phyloP scores from a whole-genome alignment of 2,329 filamentous ascomycete genomes.

The Boeremia exigua region DNA sequence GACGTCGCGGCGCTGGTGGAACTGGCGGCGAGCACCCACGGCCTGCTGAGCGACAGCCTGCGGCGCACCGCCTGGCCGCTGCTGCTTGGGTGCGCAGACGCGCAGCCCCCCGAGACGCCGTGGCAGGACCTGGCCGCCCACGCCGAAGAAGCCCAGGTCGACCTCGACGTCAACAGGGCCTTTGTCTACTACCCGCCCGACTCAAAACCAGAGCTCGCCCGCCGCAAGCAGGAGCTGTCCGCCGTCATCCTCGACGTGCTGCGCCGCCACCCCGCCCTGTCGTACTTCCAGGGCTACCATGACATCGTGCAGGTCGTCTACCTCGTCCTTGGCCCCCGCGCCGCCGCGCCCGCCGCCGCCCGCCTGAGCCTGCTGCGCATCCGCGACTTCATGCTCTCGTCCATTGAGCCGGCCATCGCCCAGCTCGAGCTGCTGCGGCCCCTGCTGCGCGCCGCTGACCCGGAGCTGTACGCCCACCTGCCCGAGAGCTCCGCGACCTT shows the following conservation, averaged over 20 bases:
- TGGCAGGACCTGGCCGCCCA: constrained; percentile 77
- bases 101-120: constrained; percentile 10
- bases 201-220: constrained; percentile 70
- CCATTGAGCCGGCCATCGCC: constrained; percentile 76
- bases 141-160: constrained; percentile 86
- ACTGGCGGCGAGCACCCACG: constrained; percentile 53
- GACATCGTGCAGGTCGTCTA: constrained; percentile 97
- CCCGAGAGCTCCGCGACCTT: constrained; percentile 84
- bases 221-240: constrained; percentile 77
- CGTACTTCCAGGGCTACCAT: constrained; percentile 98
- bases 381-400: constrained; percentile 96
- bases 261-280: constrained; percentile 79
- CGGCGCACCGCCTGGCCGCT: constrained; percentile 79
- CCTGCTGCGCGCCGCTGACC: constrained; percentile 76
- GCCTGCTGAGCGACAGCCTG: constrained; percentile 59
- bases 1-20: constrained; percentile 50
- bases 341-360: constrained; percentile 69
- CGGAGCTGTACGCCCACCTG: constrained; percentile 75
- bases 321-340: constrained; percentile 73
- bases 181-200: constrained; percentile 94
- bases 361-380: constrained; percentile 90
- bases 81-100: constrained; percentile 50
- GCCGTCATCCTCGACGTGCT: constrained; percentile 81
- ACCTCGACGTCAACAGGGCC: constrained; percentile 91
- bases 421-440: constrained; percentile 89